These are phyloP conservation scores for Aspergillus brunneoviolaceus DNA, from an alignment of 2,329 filamentous ascomycete species.

Conservation along the genomic window DNA sequence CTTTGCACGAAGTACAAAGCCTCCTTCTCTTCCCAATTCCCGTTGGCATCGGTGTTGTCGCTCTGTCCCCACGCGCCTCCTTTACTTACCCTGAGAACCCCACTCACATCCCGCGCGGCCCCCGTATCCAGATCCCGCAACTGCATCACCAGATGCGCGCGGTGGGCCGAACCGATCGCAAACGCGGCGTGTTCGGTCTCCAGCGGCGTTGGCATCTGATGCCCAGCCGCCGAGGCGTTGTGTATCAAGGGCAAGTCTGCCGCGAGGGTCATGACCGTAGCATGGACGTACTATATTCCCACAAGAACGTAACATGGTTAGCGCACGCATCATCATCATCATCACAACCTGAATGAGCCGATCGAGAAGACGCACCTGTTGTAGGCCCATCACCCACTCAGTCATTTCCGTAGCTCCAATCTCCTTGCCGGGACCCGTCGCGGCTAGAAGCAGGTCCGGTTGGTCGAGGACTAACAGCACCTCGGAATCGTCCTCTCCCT, in stretches of 20 bases:
- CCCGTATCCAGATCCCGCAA: constrained; percentile 80
- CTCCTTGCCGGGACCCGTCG: constrained; percentile 50
- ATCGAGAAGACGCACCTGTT: constrained; percentile 57
- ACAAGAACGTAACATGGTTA: not conserved
- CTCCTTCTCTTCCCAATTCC: constrained; percentile 59
- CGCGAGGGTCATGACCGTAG: constrained; percentile 66
- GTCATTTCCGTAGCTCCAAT: constrained; percentile 48
- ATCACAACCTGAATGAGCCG: not conserved
- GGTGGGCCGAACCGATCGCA: constrained; percentile 69
- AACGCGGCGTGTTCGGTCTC: constrained; percentile 73
- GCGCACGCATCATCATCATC: not conserved
- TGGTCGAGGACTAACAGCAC: constrained; percentile 66
- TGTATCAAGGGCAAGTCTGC: constrained; percentile 72
- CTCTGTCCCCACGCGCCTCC: constrained; percentile 47
- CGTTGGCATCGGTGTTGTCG: constrained; percentile 28
- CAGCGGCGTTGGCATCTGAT: constrained; percentile 59
- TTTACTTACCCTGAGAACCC: constrained; percentile 73
- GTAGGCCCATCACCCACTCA: constrained; percentile 58
- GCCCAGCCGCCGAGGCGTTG: constrained; percentile 34
- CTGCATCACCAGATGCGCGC: constrained; percentile 68
- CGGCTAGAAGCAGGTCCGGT: constrained; percentile 64
- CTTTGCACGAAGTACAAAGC: constrained; percentile 76
- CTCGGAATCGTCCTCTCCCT: constrained; percentile 27
- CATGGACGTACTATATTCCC: constrained; percentile 56
- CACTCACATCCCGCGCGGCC: constrained; percentile 85